Conservation (phyloP, 495 filamentous ascomycete genomes). For the Amphirosellinia nigrospora region DNA sequence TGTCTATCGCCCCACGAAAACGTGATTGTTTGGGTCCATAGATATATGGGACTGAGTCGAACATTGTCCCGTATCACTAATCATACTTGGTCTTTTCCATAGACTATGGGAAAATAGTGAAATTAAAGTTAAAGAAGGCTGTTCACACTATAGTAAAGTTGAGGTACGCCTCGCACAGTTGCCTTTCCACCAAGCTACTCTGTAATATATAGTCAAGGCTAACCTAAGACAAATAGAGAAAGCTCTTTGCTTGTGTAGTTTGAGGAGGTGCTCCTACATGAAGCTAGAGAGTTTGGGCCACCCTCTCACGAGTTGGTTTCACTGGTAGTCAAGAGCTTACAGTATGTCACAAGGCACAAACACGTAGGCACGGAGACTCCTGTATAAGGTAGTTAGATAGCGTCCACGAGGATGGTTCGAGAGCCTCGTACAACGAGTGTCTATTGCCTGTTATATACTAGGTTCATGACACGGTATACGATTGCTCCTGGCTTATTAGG, state of each 20-base stretch:
- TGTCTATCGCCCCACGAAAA: neutral
- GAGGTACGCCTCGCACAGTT: neutral
- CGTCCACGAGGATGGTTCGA: no score
- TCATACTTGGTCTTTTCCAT: no score
- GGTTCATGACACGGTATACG: no score
- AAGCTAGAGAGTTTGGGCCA: neutral
- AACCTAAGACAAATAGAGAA: neutral
- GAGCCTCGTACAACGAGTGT: no score
- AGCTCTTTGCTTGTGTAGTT: neutral
- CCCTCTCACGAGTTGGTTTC: neutral
- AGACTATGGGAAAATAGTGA: neutral
- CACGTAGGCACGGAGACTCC: no score
- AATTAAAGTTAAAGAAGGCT: neutral
- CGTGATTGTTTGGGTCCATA: neutral
- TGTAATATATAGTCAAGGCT: neutral
- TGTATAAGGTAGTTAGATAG: no score
- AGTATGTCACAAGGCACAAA: no score
- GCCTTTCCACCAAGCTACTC: neutral
- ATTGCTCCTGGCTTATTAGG: no score
- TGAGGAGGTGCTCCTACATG: neutral
- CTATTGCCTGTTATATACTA: no score
- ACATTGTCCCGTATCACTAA: neutral
- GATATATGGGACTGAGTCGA: neutral
- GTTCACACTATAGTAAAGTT: neutral
- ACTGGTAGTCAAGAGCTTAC: neutral